Percentiles rank a stretch among this genome's conserved stretches.
phyloP scores from a whole-genome alignment of 179 eudicot species.

The Silene noctiflora region DNA sequence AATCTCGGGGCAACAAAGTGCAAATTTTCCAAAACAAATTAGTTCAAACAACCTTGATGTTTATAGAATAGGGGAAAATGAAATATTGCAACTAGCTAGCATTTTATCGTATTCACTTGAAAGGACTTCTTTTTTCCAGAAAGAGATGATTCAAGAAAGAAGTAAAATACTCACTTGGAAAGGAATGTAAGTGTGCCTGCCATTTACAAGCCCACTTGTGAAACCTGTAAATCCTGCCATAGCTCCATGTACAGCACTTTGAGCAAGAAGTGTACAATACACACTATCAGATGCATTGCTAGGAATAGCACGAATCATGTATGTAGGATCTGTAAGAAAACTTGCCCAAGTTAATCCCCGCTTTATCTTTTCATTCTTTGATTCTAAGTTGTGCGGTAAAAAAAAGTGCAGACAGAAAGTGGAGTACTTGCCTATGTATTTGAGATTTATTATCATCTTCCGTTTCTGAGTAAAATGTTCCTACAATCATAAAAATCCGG shows the following conservation, averaged over 20 bases:
- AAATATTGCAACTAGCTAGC: too few species aligned
- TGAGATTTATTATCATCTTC: constrained; percentile 40
- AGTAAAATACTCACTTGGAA: constrained; percentile 37
- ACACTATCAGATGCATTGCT: constrained; percentile 53
- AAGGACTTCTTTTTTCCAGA: too few species aligned
- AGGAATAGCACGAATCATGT: constrained; percentile 55
- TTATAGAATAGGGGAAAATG: too few species aligned
- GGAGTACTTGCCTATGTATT: constrained; percentile 44
- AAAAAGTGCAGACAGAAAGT: not conserved
- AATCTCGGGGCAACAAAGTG: too few species aligned
- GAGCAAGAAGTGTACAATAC: constrained; percentile 54
- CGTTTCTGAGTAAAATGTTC: constrained; percentile 36
- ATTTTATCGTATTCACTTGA: too few species aligned
- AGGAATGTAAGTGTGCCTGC: constrained; percentile 50
- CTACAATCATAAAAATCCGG: constrained; percentile 27
- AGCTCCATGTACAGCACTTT: constrained; percentile 56
- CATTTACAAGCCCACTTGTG: constrained; percentile 49
- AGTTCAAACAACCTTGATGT: too few species aligned
- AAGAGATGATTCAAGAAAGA: not conserved
- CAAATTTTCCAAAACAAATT: too few species aligned
- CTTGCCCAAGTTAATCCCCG: constrained; percentile 12
- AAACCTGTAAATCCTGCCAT: constrained; percentile 59
- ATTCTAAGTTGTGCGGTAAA: not conserved
- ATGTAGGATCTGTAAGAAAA: constrained; percentile 42
- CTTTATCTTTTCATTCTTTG: not conserved